Conservation (phyloP, 345 rosid species). For the Crucihimalaya himalaica region DNA sequence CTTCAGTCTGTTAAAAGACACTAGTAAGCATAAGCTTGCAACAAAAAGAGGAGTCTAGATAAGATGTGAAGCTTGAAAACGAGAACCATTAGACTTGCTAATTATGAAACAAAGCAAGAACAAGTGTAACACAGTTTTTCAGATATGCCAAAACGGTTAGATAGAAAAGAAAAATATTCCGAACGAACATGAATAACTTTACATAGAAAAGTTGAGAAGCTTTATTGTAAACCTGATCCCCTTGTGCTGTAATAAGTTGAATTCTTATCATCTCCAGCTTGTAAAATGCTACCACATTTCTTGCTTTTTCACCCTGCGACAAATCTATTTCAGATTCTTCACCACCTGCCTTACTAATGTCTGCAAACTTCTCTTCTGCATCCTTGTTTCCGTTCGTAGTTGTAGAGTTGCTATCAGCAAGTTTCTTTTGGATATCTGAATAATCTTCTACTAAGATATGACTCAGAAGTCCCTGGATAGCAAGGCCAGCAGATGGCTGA, state of each 20-base stretch:
- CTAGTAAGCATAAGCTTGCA: constrained; percentile 36
- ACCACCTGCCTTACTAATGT: constrained; percentile 47
- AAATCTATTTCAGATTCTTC: constrained; percentile 44
- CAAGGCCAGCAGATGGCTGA: constrained; percentile 83
- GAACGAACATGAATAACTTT: neutral
- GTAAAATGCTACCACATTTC: constrained; percentile 63
- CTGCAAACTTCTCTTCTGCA: constrained; percentile 46
- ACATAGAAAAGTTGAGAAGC: constrained; percentile 2
- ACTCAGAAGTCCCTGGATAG: constrained; percentile 80
- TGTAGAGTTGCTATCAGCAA: constrained; percentile 44
- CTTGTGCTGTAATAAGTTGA: constrained; percentile 77
- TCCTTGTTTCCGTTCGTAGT: constrained; percentile 40
- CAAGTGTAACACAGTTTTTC: neutral
- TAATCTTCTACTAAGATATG: constrained; percentile 75
- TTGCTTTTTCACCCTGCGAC: constrained; percentile 43
- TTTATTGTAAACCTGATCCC: constrained; percentile 59
- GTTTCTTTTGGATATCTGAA: constrained; percentile 62
- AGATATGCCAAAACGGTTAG: neutral
- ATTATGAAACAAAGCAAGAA: constrained; percentile 4
- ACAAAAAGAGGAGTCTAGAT: neutral
- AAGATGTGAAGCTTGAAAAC: neutral
- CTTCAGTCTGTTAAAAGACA: constrained; percentile 50
- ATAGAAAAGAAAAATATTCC: neutral
- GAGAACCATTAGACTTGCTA: constrained; percentile 1
- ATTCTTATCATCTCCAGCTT: constrained; percentile 82